Evolutionary conservation across 1,284 basidiomycete genomes (phyloP).

Genomic region (Tilletia setariae): DNA sequence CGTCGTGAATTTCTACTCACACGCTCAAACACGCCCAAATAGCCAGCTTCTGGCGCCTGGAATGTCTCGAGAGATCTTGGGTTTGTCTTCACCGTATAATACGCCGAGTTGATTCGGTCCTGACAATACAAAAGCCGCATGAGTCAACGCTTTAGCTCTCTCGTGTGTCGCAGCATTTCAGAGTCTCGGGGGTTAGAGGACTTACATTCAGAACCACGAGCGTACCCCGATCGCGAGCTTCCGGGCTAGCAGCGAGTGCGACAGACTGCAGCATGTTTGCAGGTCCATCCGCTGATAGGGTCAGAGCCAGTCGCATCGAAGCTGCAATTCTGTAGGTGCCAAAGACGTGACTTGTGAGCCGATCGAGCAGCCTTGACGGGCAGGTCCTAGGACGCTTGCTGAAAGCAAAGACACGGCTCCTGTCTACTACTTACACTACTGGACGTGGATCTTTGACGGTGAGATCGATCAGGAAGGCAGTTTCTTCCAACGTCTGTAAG

Average conservation of each 20-base stretch:
- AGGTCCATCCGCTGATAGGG: conserved; percentile 48
- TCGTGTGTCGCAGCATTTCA: too few relatives aligned
- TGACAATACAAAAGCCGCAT: conserved; percentile 25
- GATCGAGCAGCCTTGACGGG: too few relatives aligned
- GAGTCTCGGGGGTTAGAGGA: not conserved
- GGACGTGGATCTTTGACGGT: conserved; percentile 44
- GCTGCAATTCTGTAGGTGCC: not conserved
- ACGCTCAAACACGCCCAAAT: conserved; percentile 27
- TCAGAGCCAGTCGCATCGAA: conserved; percentile 52
- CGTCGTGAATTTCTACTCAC: not conserved
- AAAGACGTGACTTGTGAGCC: not conserved
- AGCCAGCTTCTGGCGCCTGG: conserved; percentile 47
- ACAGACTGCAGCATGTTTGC: conserved; percentile 51
- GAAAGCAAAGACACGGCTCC: not conserved
- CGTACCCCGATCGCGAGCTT: conserved; percentile 36
- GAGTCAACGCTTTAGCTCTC: conserved; percentile 35
- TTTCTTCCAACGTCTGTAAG: conserved; percentile 48
- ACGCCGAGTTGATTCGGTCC: conserved; percentile 49
- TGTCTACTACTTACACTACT: conserved; percentile 49
- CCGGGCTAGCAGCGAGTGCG: conserved; percentile 33
- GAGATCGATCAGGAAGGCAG: conserved; percentile 40
- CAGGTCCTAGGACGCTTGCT: too few relatives aligned
- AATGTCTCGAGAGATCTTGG: conserved; percentile 48
- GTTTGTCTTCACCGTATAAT: conserved; percentile 49
- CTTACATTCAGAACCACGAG: not conserved